Evolutionary conservation across 1,284 basidiomycete genomes (phyloP), one percentile per base, ranked within the genome.

Genomic region (Ganoderma resinaceum): DNA sequence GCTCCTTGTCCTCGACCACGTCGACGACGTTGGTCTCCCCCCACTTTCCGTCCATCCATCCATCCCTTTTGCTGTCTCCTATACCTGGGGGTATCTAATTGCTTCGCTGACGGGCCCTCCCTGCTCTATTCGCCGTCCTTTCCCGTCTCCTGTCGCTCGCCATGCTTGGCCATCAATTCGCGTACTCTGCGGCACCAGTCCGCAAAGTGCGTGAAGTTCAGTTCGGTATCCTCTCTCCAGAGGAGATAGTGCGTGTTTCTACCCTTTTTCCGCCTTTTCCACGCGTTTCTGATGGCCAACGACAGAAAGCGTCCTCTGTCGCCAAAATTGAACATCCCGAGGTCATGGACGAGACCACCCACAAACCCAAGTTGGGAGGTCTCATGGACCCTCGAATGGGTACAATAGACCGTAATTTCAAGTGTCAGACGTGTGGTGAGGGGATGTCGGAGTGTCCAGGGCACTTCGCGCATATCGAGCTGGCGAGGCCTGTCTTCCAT

Each of bases 391-490:
- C 97, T 64, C 91, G 96, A 69, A 95, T 99, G 91, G 98, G 98
- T 61, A 99, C 95, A 60, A 99, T 99, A 80, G 97, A 99, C 85
- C 90, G 98, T 73, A 99, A 99, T 82, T 99, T 98, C 86, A 99
- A 99, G 86, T 99, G 98, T 80, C 96, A 99, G 84, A 99, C 98
- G 33, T 99, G 98, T 82, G 96, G 96, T 77, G 96, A 98, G 87
- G 97, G 97, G 61, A 98, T 97, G 95, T 92, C 95, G 38, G 95
- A 97, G 79, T 97, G 96, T 83, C 97, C 98, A 38, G 98, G 98
- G 66, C 98, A 99, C 82, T 99, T 99, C 83, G 97, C 97, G 68
- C 96, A 99, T 82, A 97, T 99, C 77, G 98, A 99, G 84, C 86
- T 99, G 75, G 96, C 96, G 61, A 87, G 95, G 75, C 97, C 97